These are phyloP conservation scores for Lycium ferocissimum DNA, from an alignment of 257 asterid genomes.

Conservation along the genomic window DNA sequence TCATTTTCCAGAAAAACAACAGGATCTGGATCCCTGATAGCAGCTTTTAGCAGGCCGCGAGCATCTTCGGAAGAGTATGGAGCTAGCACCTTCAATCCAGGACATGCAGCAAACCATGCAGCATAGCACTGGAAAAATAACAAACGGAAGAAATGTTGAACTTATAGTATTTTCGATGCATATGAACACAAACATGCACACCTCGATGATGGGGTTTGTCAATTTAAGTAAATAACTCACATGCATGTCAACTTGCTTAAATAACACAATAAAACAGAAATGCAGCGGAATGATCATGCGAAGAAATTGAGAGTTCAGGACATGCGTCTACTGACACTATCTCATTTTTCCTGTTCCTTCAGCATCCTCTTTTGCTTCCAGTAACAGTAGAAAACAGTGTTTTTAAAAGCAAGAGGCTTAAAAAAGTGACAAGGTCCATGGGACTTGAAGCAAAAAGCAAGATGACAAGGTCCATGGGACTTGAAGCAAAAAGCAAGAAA, in stretches of 20 bases:
- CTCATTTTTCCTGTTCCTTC: not conserved
- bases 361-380: not conserved
- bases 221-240: not conserved
- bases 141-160: not conserved
- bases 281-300: conserved; percentile 9
- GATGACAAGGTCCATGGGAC: not conserved
- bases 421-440: not conserved
- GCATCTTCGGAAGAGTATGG: conserved; percentile 62
- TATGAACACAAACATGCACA: conserved; percentile 8
- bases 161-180: not conserved
- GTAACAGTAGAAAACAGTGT: not conserved
- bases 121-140: conserved; percentile 52
- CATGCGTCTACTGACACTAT: not conserved
- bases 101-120: conserved; percentile 55
- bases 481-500: not conserved
- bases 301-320: not conserved
- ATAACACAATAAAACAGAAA: conserved; percentile 10
- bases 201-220: not conserved
- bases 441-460: not conserved
- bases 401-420: not conserved
- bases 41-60: conserved; percentile 61
- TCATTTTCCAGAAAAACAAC: conserved; percentile 64
- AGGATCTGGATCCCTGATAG: conserved; percentile 62
- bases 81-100: conserved; percentile 55
- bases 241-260: not conserved